Base-by-base conservation (phyloP, 108 stramenopile species). In the Heterococcus sp. region DNA sequence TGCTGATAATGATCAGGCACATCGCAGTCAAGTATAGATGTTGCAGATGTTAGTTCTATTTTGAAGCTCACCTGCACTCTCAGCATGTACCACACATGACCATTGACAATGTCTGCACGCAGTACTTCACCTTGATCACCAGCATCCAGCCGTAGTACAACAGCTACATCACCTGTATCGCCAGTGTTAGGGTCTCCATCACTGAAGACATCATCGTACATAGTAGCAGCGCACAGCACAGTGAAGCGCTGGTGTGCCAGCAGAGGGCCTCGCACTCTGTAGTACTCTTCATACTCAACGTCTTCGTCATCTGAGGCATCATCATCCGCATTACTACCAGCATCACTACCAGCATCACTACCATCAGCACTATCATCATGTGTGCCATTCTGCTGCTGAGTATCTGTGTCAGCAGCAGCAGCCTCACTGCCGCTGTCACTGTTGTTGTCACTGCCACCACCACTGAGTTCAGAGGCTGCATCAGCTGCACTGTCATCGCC, bases 361-460 rank as follows among this genome's bases (percentile, higher is more conserved):
- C 14, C 46, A 8, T 58, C 46, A 8, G 46, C 46, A 8, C 14
- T 14, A 8, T 58, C 46, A 8, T 14, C 46, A 21, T 58, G 21
- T 21, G 46, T 21, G 46, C 46, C 46, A 8, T 58, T 21, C 14
- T 58, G 14, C 14, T 14, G 14, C 14, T 8, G 46, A 8, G 46
- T 14, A 2, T 33, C 74, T 2, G 37, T 66, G 35, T 38, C 74
- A 14, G 30, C 1, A 2, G 32, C 29, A 14, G 33, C 79, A n/a
- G 71, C 35, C 32, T 64, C 37, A 46, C 71, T 79, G 34, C 78
- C 78, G 64, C 72, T 79, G 27, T 35, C 38, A 63, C n/a, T 65
- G 33, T 66, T 65, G 39, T n/a, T n/a, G n/a, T n/a, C n/a, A n/a
- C n/a, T n/a, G n/a, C n/a, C n/a, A n/a, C n/a, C n/a, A n/a, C n/a